These are phyloP conservation scores for Omphalea diandra DNA, from an alignment of 441 rosid genomes.

Conservation along the genomic window DNA sequence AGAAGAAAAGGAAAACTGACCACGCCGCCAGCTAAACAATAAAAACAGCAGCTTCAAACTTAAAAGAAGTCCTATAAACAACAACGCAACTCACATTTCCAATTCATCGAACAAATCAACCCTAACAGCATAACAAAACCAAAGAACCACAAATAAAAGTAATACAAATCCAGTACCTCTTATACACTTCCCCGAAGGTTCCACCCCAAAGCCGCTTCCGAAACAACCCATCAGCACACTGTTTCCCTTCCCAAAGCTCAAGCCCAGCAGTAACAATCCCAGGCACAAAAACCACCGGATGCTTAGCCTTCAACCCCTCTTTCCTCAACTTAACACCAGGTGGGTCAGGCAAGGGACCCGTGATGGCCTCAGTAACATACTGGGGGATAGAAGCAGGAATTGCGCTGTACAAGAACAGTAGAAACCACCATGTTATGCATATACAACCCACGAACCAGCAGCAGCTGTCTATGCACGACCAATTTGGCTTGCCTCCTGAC, in stretches of 20 bases:
- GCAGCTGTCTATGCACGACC: constrained; percentile 84
- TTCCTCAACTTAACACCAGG: constrained; percentile 80
- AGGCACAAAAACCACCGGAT: constrained; percentile 92
- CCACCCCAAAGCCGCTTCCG: constrained; percentile 97
- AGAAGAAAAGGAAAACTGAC: not conserved
- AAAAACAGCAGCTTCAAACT: not conserved
- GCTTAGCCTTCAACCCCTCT: constrained; percentile 71
- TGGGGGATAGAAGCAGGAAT: constrained; percentile 88
- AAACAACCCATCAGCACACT: constrained; percentile 84
- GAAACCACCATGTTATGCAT: constrained; percentile 80
- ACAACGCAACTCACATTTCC: constrained; percentile 1
- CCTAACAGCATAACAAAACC: not conserved
- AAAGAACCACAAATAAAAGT: not conserved
- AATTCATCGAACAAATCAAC: not conserved
- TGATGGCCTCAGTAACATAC: constrained; percentile 82
- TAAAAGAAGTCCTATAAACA: not conserved
- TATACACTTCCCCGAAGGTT: constrained; percentile 85
- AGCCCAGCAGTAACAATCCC: constrained; percentile 96
- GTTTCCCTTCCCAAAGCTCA: constrained; percentile 95
- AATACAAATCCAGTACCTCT: constrained; percentile 42
- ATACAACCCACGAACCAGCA: constrained; percentile 87
- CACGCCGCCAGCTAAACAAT: not conserved
- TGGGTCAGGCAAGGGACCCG: constrained; percentile 85
- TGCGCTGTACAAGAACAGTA: constrained; percentile 74
- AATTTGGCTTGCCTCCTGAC: constrained; percentile 17